phyloP scores from a whole-genome alignment of 441 rosid species.

The Corymbia calophylla region DNA sequence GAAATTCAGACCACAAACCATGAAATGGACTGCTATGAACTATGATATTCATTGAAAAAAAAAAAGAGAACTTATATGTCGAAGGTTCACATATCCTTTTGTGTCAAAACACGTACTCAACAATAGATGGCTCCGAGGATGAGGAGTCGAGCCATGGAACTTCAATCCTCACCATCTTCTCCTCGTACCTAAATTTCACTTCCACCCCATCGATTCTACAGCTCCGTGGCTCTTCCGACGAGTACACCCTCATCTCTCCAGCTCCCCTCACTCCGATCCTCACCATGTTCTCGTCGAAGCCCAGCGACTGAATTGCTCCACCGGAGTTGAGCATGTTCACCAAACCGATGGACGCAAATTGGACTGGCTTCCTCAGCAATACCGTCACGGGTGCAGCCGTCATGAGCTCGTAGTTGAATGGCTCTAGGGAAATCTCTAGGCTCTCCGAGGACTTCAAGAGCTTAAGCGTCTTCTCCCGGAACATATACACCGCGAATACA shows the following conservation, averaged over 20 bases:
- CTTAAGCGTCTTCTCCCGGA: slow-evolving; percentile 42
- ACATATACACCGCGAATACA: slow-evolving; percentile 52
- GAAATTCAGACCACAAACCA: not conserved
- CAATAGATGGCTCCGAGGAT: not conserved
- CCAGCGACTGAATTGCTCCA: not conserved
- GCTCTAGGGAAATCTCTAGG: slow-evolving; percentile 40
- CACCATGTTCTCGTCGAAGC: not conserved
- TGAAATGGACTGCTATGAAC: not conserved
- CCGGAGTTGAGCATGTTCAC: not conserved
- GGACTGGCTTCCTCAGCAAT: not conserved
- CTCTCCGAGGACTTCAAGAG: slow-evolving; percentile 32
- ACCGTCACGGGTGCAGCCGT: not conserved
- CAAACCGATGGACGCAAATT: not conserved
- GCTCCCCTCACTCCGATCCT: not conserved
- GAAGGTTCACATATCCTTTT: not conserved
- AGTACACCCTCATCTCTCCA: not conserved
- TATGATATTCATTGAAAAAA: not conserved
- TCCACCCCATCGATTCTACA: not conserved
- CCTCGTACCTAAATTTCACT: not conserved
- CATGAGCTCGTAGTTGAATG: slow-evolving; percentile 52
- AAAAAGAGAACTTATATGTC: not conserved
- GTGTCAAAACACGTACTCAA: not conserved
- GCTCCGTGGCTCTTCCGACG: not conserved
- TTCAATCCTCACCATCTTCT: not conserved
- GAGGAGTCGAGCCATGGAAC: not conserved